These are phyloP conservation scores for Pythium insidiosum DNA, from an alignment of 352 stramenopile species.

Conservation along the genomic window DNA sequence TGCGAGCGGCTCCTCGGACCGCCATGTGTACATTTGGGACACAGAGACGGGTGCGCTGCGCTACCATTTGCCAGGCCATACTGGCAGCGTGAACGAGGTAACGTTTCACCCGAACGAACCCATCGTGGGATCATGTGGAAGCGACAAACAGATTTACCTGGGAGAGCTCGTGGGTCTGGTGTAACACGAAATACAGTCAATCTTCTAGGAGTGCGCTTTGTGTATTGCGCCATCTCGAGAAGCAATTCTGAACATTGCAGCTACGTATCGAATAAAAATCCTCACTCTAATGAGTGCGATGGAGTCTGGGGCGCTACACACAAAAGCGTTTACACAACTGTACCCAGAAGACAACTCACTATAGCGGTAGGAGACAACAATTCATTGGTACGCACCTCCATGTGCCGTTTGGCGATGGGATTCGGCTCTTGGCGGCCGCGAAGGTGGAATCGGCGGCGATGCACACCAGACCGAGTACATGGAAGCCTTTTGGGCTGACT, in stretches of 20 bases:
- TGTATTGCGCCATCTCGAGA: too few species aligned
- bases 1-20: constrained; percentile 83
- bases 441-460: too few species aligned
- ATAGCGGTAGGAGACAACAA: too few species aligned
- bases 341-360: too few species aligned
- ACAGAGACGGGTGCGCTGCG: constrained; percentile 84
- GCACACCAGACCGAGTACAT: too few species aligned
- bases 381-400: too few species aligned
- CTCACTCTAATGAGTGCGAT: not conserved
- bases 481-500: too few species aligned
- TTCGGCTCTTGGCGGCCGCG: too few species aligned
- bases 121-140: constrained; percentile 80
- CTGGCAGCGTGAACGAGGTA: constrained; percentile 91
- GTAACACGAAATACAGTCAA: not conserved
- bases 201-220: too few species aligned
- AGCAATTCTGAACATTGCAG: too few species aligned
- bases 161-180: constrained; percentile 44
- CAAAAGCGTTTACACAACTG: not conserved
- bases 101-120: constrained; percentile 84
- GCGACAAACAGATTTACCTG: constrained; percentile 84
- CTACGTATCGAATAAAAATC: not conserved
- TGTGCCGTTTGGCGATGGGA: too few species aligned
- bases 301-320: too few species aligned
- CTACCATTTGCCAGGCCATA: constrained; percentile 92
- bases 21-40: constrained; percentile 95